Evolutionary conservation across 2,329 filamentous ascomycete species (phyloP), one percentile per base, ranked within the genome.

Genomic region (Microsporum ferrugineum): DNA sequence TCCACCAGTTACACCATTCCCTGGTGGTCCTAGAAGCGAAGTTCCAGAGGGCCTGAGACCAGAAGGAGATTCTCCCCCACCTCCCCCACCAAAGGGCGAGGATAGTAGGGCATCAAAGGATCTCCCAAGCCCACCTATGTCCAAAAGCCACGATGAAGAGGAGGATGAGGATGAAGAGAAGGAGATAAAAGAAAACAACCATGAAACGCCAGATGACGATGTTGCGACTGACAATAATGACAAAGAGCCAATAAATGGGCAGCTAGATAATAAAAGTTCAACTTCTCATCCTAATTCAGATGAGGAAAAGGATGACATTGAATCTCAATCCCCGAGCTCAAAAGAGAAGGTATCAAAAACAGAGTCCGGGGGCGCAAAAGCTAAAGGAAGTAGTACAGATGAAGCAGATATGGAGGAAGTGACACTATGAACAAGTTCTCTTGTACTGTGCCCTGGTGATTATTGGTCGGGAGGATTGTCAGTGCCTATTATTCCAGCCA

Each of bases 1-100:
- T 7, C 64, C 63, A 3, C 66, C 68, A 63, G 56, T 65, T 55
- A 64, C 68, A 65, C 55, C 69, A 65, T 65, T 66, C 66, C 66
- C 67, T 5, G 62, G 65, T 17, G 65, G 62, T n/a, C 60, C 60
- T 12, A 59, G 47, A 39, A 65, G 59, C 43, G 61, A 53, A 51
- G 43, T 59, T 33, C 57, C 59, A 14, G 61, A 65, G 7, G 59
- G 43, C 38, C 34, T 57, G 31, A 57, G 58, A 12, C 58, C 62
- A n/a, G 63, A 65, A 36, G 60, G 63, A 34, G 55, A 53, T 17
- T 55, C 51, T 5, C 51, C 51, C 34, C 51, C 51, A 49, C 27
- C 55, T 33, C 59, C 61, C 8, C 65, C 66, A 2, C 51, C 51
- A 23, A 55, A 55, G 31, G 14, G 8, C 8, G 51, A 55, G 7